These are phyloP conservation scores for Gossypium schwendimanii DNA, from an alignment of 441 rosid species.

Conservation along the genomic window DNA sequence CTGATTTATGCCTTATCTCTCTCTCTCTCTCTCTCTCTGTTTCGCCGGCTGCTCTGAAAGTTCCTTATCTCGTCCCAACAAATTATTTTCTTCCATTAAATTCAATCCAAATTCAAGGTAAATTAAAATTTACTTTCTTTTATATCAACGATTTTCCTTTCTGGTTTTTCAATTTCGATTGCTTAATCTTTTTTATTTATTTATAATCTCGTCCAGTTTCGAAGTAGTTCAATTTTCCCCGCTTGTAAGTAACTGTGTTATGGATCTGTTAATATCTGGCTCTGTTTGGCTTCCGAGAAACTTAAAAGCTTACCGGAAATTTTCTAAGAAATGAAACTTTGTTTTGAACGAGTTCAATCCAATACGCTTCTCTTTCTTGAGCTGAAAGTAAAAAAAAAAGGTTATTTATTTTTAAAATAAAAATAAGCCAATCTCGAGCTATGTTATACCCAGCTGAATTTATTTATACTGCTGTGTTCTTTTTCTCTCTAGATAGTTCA, in stretches of 20 bases:
- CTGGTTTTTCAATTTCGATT: neutral
- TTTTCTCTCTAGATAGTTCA: neutral
- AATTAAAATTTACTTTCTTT: neutral
- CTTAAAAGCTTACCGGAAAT: neutral
- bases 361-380: neutral
- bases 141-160: too few species aligned
- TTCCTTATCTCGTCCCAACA: neutral
- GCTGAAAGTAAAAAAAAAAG: neutral
- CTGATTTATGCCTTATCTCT: constrained; percentile 11
- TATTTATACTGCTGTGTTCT: neutral
- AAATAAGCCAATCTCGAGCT: too few species aligned
- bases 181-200: neutral
- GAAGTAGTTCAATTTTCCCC: neutral
- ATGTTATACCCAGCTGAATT: neutral
- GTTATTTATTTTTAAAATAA: too few species aligned
- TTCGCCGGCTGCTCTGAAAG: constrained; percentile 28
- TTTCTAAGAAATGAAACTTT: neutral
- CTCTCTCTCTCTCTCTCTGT: constrained; percentile 6
- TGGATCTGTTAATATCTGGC: neutral
- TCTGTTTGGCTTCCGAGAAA: constrained; percentile 12
- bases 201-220: neutral
- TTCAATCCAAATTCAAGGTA: constrained; percentile 25
- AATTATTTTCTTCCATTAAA: neutral
- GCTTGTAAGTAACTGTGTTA: neutral
- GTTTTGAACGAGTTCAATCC: neutral